phyloP scores from a whole-genome alignment of 2,329 filamentous ascomycete genomes.

The Plenodomus lindquistii region DNA sequence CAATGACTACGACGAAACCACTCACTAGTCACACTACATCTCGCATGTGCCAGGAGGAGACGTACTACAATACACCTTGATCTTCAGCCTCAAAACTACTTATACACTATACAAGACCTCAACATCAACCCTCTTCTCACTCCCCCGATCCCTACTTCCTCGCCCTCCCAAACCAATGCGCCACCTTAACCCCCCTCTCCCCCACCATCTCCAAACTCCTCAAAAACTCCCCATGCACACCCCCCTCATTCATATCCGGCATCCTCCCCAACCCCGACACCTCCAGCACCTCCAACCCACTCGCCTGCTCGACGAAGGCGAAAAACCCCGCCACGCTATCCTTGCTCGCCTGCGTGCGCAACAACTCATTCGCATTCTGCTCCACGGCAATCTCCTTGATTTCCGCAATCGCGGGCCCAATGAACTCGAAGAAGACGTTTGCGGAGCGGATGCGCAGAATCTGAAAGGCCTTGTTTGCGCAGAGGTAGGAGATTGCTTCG shows the following conservation, averaged over 20 bases:
- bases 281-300: background rate
- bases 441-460: slow-evolving; percentile 10
- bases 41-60: background rate
- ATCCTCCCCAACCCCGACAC: background rate
- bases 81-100: background rate
- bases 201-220: slow-evolving; percentile 2
- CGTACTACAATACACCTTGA: background rate
- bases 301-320: slow-evolving; percentile 1
- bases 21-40: background rate
- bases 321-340: slow-evolving; percentile 2
- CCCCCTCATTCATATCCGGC: background rate
- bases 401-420: slow-evolving; percentile 1
- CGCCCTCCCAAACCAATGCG: background rate
- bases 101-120: background rate
- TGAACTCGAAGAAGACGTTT: slow-evolving; percentile 9
- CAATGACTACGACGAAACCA: background rate
- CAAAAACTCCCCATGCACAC: slow-evolving; percentile 2
- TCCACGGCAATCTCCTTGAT: slow-evolving; percentile 5
- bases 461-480: slow-evolving; percentile 12
- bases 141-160: background rate
- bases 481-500: slow-evolving; percentile 25
- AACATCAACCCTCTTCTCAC: background rate
- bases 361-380: background rate
- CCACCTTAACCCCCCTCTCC: slow-evolving; percentile 1
- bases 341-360: background rate